phyloP scores from a whole-genome alignment of 768 basidiomycete genomes.

The Asterophora parasitica region DNA sequence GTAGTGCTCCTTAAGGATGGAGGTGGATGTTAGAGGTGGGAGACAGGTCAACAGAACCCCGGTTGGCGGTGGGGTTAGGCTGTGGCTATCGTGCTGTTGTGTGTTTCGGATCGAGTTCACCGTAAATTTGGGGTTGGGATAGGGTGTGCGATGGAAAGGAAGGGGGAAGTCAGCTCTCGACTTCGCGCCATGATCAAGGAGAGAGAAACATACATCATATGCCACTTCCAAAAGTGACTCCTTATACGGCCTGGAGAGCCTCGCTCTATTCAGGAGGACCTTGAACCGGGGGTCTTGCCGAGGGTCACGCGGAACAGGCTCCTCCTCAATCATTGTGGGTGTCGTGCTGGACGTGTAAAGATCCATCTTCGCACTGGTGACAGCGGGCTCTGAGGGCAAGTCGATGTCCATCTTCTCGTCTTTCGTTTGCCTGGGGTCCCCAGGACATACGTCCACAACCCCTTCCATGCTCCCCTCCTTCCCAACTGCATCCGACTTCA shows the following conservation, averaged over 20 bases:
- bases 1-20: conserved; percentile 64
- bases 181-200: neutral
- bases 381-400: too few species aligned
- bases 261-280: conserved; percentile 13
- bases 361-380: neutral
- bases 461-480: neutral
- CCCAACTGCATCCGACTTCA: neutral
- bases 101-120: conserved; percentile 4
- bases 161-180: neutral
- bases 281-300: conserved; percentile 37
- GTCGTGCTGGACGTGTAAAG: neutral
- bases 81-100: conserved; percentile 68
- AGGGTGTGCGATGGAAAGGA: neutral
- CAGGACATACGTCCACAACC: neutral
- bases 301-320: conserved; percentile 47
- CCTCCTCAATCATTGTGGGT: conserved; percentile 26
- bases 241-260: conserved; percentile 16
- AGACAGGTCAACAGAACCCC: conserved; percentile 70
- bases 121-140: neutral
- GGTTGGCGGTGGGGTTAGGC: conserved; percentile 66
- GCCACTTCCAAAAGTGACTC: conserved; percentile 39
- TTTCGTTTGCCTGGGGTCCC: neutral
- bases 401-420: neutral
- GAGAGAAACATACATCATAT: conserved; percentile 46
- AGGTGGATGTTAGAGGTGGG: conserved; percentile 64